A percentile compares a stretch with the other conserved stretches of the same genome.
Evolutionary conservation across 1,284 basidiomycete species (phyloP).

Genomic region (Trichosporon sp.): DNA sequence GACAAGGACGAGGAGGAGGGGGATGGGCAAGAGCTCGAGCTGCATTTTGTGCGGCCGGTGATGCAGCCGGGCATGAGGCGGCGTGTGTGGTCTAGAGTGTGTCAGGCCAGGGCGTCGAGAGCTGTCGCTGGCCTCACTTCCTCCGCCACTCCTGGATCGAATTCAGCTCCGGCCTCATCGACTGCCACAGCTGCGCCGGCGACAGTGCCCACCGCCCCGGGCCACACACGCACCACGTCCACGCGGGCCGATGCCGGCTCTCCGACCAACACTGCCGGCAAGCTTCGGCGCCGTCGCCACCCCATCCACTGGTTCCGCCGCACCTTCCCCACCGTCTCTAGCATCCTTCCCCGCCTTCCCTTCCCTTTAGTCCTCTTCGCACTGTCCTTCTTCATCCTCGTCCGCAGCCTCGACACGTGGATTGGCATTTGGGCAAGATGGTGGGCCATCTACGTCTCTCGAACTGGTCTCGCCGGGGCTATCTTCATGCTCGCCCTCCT

Average conservation of each 20-base stretch:
- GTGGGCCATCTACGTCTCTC: conserved; percentile 54
- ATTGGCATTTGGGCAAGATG: conserved; percentile 76
- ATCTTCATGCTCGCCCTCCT: conserved; percentile 54
- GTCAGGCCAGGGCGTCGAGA: background rate
- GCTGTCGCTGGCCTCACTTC: background rate
- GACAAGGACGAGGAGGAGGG: conserved; percentile 1
- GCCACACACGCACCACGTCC: background rate
- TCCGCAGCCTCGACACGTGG: conserved; percentile 80
- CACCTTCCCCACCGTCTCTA: conserved; percentile 69
- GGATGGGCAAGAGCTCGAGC: background rate
- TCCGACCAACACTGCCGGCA: background rate
- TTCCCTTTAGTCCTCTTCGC: conserved; percentile 72
- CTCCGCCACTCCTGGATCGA: conserved; percentile 32
- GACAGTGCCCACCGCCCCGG: too few relatives aligned
- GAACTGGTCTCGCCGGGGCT: conserved; percentile 46
- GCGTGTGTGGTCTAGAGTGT: background rate
- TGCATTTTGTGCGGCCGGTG: background rate
- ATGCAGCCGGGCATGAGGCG: background rate
- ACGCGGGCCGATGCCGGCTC: background rate
- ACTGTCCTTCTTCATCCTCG: conserved; percentile 91
- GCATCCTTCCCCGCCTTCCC: conserved; percentile 57
- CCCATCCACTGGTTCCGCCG: conserved; percentile 22
- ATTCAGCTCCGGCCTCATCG: too few relatives aligned
- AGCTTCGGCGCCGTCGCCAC: background rate
- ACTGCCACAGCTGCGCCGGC: too few relatives aligned